Base-by-base conservation (phyloP, 1,284 basidiomycete genomes). In the Inonotus obliquus region DNA sequence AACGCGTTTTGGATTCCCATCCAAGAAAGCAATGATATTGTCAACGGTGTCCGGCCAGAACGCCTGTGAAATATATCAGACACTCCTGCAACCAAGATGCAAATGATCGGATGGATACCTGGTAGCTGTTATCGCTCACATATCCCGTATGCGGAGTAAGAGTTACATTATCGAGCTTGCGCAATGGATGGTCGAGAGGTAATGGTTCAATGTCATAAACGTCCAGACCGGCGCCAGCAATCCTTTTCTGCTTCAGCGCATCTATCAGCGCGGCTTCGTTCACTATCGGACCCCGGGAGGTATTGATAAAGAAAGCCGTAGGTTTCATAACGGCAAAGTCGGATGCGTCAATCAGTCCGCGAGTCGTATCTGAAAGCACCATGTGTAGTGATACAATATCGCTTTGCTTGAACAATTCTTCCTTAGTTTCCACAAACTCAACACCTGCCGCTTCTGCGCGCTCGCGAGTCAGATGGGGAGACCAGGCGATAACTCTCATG, bases 121-220 rank as follows among this genome's bases (percentile, higher is more conserved):
- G 73, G 65, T 81, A 83, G 59, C 72, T 79, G 25, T 75, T 71
- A 64, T 83, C 81, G 59, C 75, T 79, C 14, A 82, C 75, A 67
- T 86, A 86, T 6, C 79, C 85, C 66, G 78, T 81, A 67, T 88
- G 86, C 0, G 86, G 86, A 11, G 78, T 82, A 53, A 87, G 70
- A 19, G 79, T 83, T 17, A 83, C 79, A 65, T 85, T 82, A 41
- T 78, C 71, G 64, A 81, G 71, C 54, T 71, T 73, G 48, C 82
- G 74, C 48, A 87, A 65, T 0, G 81, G 78, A 67, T 85, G 81
- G 56, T 83, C 77, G 23, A 79, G 65, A 2, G 84, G 84, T 44
- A 89, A 71, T 6, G 86, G 86, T 67, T 88, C 86, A 39, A 79
- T 67, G 49, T 86, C 83, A 68, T 80, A 89, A 0, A 88, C 86